Evolutionary conservation across 1,284 basidiomycete genomes (phyloP).

Genomic region (Rhodotorula sp.): DNA sequence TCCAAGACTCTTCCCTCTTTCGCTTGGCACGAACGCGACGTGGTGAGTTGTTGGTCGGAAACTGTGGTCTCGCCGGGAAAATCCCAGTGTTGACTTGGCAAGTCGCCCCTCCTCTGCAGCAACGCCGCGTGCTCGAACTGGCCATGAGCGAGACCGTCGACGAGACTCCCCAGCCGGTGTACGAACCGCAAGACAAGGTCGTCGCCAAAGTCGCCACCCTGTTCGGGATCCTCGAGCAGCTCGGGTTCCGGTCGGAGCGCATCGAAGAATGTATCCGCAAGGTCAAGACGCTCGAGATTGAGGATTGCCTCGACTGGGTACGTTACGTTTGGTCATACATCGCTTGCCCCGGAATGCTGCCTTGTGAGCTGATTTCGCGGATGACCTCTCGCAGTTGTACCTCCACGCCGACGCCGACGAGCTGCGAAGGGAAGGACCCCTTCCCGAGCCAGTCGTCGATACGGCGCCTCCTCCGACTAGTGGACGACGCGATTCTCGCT

Average conservation of each 20-base stretch:
- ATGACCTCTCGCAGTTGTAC: conserved; percentile 59
- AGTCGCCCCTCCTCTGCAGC: conserved; percentile 24
- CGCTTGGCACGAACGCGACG: conserved; percentile 46
- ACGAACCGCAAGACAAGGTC: conserved; percentile 66
- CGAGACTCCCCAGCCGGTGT: conserved; percentile 32
- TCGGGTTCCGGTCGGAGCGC: conserved; percentile 74
- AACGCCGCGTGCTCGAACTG: conserved; percentile 42
- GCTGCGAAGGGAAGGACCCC: conserved; percentile 47
- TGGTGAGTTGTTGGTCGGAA: neutral
- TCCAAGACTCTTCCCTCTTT: conserved; percentile 66
- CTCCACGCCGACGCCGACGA: conserved; percentile 68
- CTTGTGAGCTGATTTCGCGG: neutral
- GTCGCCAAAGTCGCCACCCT: conserved; percentile 71
- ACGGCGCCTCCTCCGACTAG: conserved; percentile 4
- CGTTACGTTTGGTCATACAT: conserved; percentile 53
- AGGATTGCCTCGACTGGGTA: conserved; percentile 92
- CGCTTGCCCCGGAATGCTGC: neutral
- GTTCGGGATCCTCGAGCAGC: conserved; percentile 75
- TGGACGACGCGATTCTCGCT: conserved; percentile 1
- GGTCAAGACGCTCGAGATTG: conserved; percentile 67
- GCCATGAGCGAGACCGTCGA: conserved; percentile 29
- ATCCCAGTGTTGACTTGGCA: neutral
- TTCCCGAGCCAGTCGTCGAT: conserved; percentile 2
- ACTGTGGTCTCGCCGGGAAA: neutral
- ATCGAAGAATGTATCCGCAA: conserved; percentile 69